phyloP scores from a whole-genome alignment of 2,329 filamentous ascomycete genomes.

The Stemphylium beticola region DNA sequence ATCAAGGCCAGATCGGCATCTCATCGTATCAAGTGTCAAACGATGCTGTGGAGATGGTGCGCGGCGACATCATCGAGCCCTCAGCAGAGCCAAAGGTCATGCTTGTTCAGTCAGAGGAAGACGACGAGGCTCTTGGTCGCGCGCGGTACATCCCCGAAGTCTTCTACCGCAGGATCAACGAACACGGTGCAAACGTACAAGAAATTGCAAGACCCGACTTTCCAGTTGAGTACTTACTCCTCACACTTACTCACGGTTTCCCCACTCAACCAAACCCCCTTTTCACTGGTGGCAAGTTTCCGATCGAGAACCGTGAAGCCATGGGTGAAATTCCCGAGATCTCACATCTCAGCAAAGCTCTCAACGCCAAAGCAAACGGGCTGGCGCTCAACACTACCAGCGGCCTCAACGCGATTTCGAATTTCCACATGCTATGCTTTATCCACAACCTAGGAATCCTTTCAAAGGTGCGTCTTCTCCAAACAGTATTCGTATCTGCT shows the following conservation, averaged over 20 bases:
- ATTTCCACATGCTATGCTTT: conserved; percentile 94
- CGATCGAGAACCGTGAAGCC: conserved; percentile 88
- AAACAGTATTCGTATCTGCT: conserved; percentile 2
- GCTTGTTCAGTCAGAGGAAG: conserved; percentile 91
- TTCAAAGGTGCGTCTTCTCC: conserved; percentile 70
- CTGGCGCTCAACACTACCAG: conserved; percentile 64
- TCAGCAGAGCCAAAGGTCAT: conserved; percentile 92
- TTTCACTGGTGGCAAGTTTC: conserved; percentile 77
- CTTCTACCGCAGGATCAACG: conserved; percentile 93
- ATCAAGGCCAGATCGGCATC: conserved; percentile 84
- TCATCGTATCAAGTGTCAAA: conserved; percentile 95
- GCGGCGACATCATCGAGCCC: conserved; percentile 91
- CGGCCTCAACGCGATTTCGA: conserved; percentile 75
- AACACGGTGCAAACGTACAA: conserved; percentile 94
- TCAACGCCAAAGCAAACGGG: conserved; percentile 65
- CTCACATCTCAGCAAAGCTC: conserved; percentile 67
- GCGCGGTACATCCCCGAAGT: conserved; percentile 95
- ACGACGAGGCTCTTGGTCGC: conserved; percentile 73
- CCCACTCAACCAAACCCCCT: conserved; percentile 78
- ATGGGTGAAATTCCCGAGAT: conserved; percentile 87
- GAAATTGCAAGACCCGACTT: conserved; percentile 97
- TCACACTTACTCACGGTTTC: conserved; percentile 96
- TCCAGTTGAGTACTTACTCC: conserved; percentile 93
- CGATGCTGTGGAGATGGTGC: conserved; percentile 94
- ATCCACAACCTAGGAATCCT: conserved; percentile 80